These are phyloP conservation scores for Castanospermum australe DNA, from an alignment of 306 rosid species.

Conservation along the genomic window DNA sequence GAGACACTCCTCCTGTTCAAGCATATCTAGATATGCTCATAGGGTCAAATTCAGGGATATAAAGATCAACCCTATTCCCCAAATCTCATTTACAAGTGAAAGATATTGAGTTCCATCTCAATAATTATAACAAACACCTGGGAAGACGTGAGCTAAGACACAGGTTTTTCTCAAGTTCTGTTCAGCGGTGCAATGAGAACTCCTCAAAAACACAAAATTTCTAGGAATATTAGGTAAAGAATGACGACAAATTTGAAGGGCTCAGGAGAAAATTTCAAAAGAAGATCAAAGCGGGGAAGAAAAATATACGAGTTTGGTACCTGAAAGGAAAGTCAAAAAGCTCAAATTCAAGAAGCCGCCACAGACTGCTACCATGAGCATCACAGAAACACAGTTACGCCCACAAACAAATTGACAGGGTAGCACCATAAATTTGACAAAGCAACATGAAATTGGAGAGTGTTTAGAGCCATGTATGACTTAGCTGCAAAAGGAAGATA, in stretches of 20 bases:
- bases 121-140: neutral
- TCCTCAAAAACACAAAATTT: constrained; percentile 21
- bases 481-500: neutral
- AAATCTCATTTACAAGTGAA: constrained; percentile 15
- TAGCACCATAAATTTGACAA: constrained; percentile 14
- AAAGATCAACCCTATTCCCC: neutral
- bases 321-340: constrained; percentile 42
- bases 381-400: constrained; percentile 20
- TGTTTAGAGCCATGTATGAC: neutral
- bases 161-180: neutral
- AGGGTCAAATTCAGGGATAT: constrained; percentile 13
- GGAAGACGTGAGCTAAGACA: neutral
- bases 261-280: neutral
- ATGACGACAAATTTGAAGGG: constrained; percentile 10
- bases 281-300: constrained; percentile 22
- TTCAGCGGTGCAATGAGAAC: neutral
- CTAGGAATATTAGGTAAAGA: constrained; percentile 24
- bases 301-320: constrained; percentile 33
- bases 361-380: constrained; percentile 23
- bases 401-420: constrained; percentile 16
- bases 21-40: constrained; percentile 45
- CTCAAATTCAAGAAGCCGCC: constrained; percentile 39
- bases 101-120: neutral
- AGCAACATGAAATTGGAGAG: neutral
- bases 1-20: constrained; percentile 34